A percentile compares a stretch with the other conserved stretches of the same genome.
These are phyloP conservation scores for Aspergillus coremiiformis DNA, from an alignment of 495 filamentous ascomycete species.

Conservation along the genomic window DNA sequence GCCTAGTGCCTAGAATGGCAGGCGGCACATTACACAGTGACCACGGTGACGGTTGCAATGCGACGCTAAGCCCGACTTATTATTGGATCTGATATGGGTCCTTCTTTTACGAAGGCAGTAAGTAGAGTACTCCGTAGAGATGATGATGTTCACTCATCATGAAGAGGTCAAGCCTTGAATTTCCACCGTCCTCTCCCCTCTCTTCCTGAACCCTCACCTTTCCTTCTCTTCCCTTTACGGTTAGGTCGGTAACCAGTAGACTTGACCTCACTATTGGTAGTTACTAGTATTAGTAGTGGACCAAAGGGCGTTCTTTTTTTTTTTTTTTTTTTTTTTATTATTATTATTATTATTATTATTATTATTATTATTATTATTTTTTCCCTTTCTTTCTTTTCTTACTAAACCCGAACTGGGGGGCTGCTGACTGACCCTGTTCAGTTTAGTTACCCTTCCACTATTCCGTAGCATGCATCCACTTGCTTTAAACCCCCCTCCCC, in stretches of 20 bases:
- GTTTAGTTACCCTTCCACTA: constrained; percentile 20
- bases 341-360: too few relatives aligned
- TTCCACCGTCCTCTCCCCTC: constrained; percentile 11
- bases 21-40: constrained; percentile 8
- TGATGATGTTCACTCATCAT: constrained; percentile 8
- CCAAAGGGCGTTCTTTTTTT: too few relatives aligned
- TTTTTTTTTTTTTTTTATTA: too few relatives aligned
- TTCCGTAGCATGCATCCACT: constrained; percentile 35
- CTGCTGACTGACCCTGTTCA: constrained; percentile 4
- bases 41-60: constrained; percentile 31
- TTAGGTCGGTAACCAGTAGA: not conserved
- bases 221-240: constrained; percentile 11
- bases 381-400: too few relatives aligned
- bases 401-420: constrained; percentile 10
- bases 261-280: too few relatives aligned
- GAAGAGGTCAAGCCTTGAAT: constrained; percentile 20
- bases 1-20: constrained; percentile 3
- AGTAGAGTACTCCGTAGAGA: not conserved
- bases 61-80: constrained; percentile 30
- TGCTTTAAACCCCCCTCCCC: constrained; percentile 20
- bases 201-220: constrained; percentile 1
- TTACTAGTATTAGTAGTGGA: too few relatives aligned
- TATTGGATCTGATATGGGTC: constrained; percentile 39
- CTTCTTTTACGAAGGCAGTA: constrained; percentile 16
- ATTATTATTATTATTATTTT: too few relatives aligned